These are phyloP conservation scores for Xylaria nigripes DNA, from an alignment of 495 filamentous ascomycete genomes.

Conservation along the genomic window DNA sequence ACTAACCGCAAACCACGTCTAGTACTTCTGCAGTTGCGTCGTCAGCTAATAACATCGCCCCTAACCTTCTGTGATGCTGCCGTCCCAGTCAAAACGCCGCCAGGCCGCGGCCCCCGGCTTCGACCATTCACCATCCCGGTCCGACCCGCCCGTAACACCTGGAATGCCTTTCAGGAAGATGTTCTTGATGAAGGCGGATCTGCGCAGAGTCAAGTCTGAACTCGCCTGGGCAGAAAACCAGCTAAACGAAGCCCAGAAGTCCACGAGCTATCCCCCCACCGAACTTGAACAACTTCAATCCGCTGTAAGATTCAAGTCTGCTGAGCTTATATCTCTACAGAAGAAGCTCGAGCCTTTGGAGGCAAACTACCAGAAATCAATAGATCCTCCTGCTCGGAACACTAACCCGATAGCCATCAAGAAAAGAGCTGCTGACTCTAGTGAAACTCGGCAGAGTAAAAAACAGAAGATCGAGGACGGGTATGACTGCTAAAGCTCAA, in stretches of 20 bases:
- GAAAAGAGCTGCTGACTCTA: no score
- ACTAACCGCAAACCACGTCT: no score
- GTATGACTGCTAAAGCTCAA: not conserved
- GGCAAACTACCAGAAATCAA: not conserved
- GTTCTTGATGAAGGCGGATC: not conserved
- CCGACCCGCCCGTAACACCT: not conserved
- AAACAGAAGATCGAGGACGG: not conserved
- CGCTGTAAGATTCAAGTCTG: not conserved
- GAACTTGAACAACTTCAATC: not conserved
- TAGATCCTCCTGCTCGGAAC: not conserved
- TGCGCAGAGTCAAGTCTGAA: not conserved
- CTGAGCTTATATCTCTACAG: not conserved
- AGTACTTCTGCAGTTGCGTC: no score
- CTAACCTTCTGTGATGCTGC: no score
- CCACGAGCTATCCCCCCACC: not conserved
- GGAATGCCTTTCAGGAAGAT: constrained; percentile 2
- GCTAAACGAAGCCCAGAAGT: not conserved
- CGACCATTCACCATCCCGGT: not conserved
- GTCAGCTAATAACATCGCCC: no score
- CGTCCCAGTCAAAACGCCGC: no score
- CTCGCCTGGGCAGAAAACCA: not conserved
- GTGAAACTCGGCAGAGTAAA: not conserved
- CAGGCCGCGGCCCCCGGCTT: no score
- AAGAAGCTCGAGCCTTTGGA: not conserved
- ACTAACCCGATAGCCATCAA: no score